These are phyloP conservation scores for Jacaranda copaia DNA, from an alignment of 257 asterid genomes.

Conservation along the genomic window DNA sequence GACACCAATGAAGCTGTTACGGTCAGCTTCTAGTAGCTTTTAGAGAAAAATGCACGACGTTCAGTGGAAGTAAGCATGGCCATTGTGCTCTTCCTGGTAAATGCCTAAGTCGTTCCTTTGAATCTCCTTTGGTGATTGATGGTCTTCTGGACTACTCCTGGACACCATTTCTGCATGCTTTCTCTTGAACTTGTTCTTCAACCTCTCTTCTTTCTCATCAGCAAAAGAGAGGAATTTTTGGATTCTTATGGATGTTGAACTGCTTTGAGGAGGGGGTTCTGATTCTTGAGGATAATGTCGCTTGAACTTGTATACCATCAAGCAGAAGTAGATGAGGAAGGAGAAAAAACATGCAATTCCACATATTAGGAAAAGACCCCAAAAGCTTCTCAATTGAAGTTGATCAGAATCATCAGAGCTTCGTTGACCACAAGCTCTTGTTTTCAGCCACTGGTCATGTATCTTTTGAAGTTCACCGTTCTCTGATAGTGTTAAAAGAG, in stretches of 20 bases:
- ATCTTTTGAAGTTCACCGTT: conserved; percentile 67
- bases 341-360: conserved; percentile 55
- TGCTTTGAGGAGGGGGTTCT: conserved; percentile 15
- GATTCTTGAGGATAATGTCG: conserved; percentile 39
- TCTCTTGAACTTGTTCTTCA: conserved; percentile 57
- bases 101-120: conserved; percentile 15
- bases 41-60: background rate
- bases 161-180: conserved; percentile 47
- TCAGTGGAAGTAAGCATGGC: conserved; percentile 33
- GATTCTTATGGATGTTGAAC: conserved; percentile 41
- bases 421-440: conserved; percentile 44
- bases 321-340: conserved; percentile 50
- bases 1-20: background rate
- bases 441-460: conserved; percentile 66
- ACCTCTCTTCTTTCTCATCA: conserved; percentile 67
- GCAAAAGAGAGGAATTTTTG: conserved; percentile 60
- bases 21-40: no score
- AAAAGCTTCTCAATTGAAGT: conserved; percentile 57
- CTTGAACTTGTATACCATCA: conserved; percentile 46
- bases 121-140: conserved; percentile 25
- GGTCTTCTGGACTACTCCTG: conserved; percentile 33
- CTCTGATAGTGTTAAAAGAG: conserved; percentile 72
- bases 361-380: conserved; percentile 70
- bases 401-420: conserved; percentile 48
- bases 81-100: conserved; percentile 33